Evolutionary conservation across 2,329 filamentous ascomycete genomes (phyloP), one percentile per base, ranked within the genome.

Genomic region (Hypoxylon sp.): DNA sequence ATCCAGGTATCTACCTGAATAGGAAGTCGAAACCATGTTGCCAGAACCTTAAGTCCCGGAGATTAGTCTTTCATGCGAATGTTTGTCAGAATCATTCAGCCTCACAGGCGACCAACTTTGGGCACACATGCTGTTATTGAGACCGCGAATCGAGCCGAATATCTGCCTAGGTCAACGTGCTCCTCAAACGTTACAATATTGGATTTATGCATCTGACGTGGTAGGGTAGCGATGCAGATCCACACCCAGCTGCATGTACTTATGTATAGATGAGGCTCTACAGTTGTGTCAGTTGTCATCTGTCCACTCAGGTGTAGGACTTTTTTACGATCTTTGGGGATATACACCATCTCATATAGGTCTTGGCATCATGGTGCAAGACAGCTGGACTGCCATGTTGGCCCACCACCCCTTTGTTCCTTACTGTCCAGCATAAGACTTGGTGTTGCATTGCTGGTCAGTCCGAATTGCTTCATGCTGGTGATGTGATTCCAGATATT

Each of bases 171-270:
- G n/a, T n/a, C n/a, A n/a, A n/a, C n/a, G n/a, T n/a, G n/a, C n/a
- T n/a, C n/a, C n/a, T n/a, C n/a, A n/a, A n/a, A n/a, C n/a, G 15
- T 15, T 15, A 11, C 30, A 47, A 52, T 47, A 52, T 47, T 46
- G 30, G 12, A 47, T 43, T 17, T 15, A 47, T 36, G 42, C 31
- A 43, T 13, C 19, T 52, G 36, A 36, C 35, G 16, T 35, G 30
- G 19, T 47, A 52, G 43, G 49, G 41, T 37, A 47, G 27, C 36
- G 36, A 52, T 47, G 42, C 49, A 52, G 36, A n/a, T n/a, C n/a
- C n/a, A n/a, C n/a, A n/a, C n/a, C n/a, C n/a, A n/a, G n/a, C n/a
- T n/a, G n/a, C n/a, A n/a, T n/a, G n/a, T n/a, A n/a, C n/a, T n/a
- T n/a, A n/a, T n/a, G n/a, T n/a, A n/a, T n/a, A n/a, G n/a, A n/a